Evolutionary conservation across 768 basidiomycete genomes (phyloP), one percentile per base, ranked within the genome.

Genomic region (Mycena leptocephala): DNA sequence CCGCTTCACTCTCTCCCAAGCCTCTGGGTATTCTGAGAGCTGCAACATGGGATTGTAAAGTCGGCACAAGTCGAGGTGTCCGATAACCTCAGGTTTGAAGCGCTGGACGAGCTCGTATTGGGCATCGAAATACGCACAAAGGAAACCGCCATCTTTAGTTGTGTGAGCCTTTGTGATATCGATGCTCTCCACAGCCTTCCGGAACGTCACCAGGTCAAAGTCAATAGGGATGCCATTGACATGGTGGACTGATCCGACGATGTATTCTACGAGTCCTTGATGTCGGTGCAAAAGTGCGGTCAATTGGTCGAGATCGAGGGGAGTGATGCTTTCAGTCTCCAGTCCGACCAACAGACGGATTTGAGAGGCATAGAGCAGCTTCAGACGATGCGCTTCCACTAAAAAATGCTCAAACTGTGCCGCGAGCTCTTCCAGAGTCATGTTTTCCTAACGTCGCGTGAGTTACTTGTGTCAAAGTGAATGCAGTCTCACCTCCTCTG

Each of bases 221-320:
- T 99, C 98, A 85, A 99, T 98, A 10, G 97, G 96, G 48, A 95
- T 90, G 26, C 86, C 89, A 82, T 93, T 91, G 83, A 97, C 96
- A 80, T 99, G 98, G 83, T 99, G 98, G 9, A 99, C 88, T 39
- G 95, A 96, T 30, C 98, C 98, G 67, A 99, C 96, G 81, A 99
- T 81, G 84, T 96, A 99, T 80, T 99, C 94, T 75, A 99, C 91
- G 62, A 87, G 86, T 41, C 85, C 84, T 11, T 83, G 84, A 72
- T 92, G 84, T 30, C 82, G 79, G 41, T 84, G 74, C 39, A 98
- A 87, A 24, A 95, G 87, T 4, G 74, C 74, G 56, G 89, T 84
- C 41, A 97, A 88, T 26, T 86, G 82, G 73, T 90, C 87, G 26
- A 96, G 87, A 84, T 97, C 96, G 22, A 85, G 77, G 5, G 83